phyloP scores from a whole-genome alignment of 1,284 basidiomycete species.

The Golubevia pallescens region DNA sequence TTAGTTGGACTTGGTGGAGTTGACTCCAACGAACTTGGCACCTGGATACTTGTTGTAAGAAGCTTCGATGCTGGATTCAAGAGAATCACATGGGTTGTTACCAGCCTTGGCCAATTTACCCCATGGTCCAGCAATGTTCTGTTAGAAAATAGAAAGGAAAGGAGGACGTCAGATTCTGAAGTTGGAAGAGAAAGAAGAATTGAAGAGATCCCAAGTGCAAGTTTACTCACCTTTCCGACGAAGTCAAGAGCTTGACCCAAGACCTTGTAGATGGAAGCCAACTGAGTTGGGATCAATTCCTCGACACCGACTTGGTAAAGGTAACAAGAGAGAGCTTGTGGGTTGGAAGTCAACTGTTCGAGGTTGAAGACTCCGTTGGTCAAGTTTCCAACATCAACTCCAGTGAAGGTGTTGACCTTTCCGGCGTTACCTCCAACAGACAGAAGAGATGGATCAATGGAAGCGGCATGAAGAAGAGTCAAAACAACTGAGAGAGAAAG shows the following conservation, averaged over 20 bases:
- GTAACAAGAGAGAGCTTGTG: constrained; percentile 17
- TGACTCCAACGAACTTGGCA: constrained; percentile 15
- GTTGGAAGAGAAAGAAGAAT: no score
- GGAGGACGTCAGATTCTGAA: no score
- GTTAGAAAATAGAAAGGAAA: no score
- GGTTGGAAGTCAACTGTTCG: constrained; percentile 18
- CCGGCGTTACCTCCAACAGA: constrained; percentile 38
- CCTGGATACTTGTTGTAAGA: constrained; percentile 30
- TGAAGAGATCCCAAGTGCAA: no score
- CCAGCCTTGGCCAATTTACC: constrained; percentile 24
- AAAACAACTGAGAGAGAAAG: constrained; percentile 8
- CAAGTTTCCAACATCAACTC: constrained; percentile 31
- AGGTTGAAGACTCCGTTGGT: constrained; percentile 29
- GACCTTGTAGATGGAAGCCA: constrained; percentile 32
- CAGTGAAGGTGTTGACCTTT: constrained; percentile 39
- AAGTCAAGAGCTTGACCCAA: constrained; percentile 25
- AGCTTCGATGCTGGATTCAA: constrained; percentile 12
- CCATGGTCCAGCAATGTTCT: constrained; percentile 17
- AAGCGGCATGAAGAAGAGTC: constrained; percentile 27
- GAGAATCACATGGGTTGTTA: constrained; percentile 25
- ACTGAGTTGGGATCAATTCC: constrained; percentile 26
- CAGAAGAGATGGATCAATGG: constrained; percentile 27
- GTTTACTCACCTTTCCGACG: constrained; percentile 13
- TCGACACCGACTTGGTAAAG: constrained; percentile 14
- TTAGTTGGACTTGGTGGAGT: no score